These are phyloP conservation scores for Cyclostephanos tholiformis DNA, from an alignment of 108 stramenopile genomes.

Conservation along the genomic window DNA sequence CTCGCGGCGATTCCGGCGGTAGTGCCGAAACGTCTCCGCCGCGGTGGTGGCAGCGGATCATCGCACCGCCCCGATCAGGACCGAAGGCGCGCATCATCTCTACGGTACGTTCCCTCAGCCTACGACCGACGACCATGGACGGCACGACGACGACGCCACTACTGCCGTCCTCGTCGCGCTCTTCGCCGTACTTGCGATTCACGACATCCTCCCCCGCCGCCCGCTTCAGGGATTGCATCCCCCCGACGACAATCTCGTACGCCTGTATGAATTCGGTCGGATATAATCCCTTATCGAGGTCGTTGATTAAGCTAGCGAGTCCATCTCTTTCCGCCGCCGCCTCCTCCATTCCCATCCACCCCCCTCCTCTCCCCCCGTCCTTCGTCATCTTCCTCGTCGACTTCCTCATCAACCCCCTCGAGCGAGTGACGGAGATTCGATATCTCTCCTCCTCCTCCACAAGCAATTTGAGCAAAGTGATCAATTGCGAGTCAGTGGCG, in stretches of 20 bases:
- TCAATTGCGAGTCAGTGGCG: conserved; percentile 25
- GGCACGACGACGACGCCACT: too few relatives aligned
- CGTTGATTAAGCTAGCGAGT: too few relatives aligned
- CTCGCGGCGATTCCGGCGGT: too few relatives aligned
- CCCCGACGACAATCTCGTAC: conserved; percentile 63
- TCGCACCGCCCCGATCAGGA: conserved; percentile 6
- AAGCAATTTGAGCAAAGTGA: conserved; percentile 29
- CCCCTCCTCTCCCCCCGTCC: too few relatives aligned
- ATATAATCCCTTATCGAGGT: conserved; percentile 3
- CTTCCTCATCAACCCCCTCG: too few relatives aligned
- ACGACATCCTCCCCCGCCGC: too few relatives aligned
- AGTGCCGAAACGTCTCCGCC: too few relatives aligned
- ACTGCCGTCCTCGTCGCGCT: too few relatives aligned
- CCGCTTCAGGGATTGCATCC: conserved; percentile 74
- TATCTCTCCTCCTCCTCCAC: conserved; percentile 34
- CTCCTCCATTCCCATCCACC: too few relatives aligned
- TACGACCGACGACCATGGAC: background rate
- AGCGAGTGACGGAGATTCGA: conserved; percentile 5
- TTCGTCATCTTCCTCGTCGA: too few relatives aligned
- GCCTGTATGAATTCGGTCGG: conserved; percentile 64
- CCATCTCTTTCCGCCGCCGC: too few relatives aligned
- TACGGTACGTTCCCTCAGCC: conserved; percentile 29
- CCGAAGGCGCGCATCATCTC: conserved; percentile 29
- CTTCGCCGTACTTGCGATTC: too few relatives aligned
- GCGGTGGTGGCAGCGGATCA: background rate